Base-by-base conservation (phyloP, 441 rosid genomes). In the Kokia cookei region DNA sequence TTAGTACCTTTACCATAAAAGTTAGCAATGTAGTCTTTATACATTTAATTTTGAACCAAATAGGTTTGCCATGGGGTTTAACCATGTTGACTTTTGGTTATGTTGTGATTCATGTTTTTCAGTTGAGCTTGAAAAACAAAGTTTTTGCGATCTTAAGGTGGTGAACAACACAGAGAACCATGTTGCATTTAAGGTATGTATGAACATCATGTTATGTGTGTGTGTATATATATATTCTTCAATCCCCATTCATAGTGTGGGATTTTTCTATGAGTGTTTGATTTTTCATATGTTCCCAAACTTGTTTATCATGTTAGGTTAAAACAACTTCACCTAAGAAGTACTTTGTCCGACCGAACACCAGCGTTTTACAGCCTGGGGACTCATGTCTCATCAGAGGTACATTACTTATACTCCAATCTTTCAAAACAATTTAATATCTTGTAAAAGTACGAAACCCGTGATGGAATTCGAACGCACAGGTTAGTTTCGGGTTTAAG, bases 251-350 rank as follows among this genome's bases (percentile, higher is more conserved):
- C 37, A 35, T 35, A 35, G 7, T 4, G 37, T 35, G 37, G 37
- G 37, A 35, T 35, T 35, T 35, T 35, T 35, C 37, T 35, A 35
- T 35, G 37, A 35, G 5, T 35, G 37, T 5, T 47, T 2, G 12
- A 3, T 47, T 47, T 14, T 48, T 48, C 1, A 3, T 50, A 1
- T 40, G 48, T 43, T 69, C 55, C 47, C 48, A 45, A 45, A 50
- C 53, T 55, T 78, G 61, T 66, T 35, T 53, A 51, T 64, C 55
- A 2, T 22, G 69, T 74, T 71, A 95, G 99, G 99, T 95, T 75
- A 95, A 93, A 87, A 95, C 99, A 43, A 95, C 99, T 80, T 87
- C 98, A 61, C 99, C 99, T 0, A 95, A 88, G 84, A 95, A 93
- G 89, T 93, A 95, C 91, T 91, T 89, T 79, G 99, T 95, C 50